Evolutionary conservation across 352 stramenopile genomes (phyloP).

Genomic region (Aphanomyces astaci): DNA sequence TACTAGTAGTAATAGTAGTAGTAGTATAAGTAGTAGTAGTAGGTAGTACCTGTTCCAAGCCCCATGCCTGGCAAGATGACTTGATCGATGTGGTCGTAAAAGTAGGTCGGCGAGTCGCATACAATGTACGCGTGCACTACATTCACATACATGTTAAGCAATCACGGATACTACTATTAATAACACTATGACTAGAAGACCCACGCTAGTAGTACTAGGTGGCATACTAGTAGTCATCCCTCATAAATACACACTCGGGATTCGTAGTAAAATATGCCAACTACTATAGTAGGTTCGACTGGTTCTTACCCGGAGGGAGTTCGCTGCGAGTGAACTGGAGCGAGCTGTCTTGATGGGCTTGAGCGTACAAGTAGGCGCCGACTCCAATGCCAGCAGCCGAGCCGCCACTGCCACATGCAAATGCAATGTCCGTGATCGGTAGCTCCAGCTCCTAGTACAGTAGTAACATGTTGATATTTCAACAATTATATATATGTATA

Average conservation of each 20-base stretch:
- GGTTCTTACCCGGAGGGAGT: slow-evolving; percentile 29
- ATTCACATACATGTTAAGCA: no score
- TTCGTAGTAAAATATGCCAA: no score
- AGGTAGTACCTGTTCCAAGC: slow-evolving; percentile 24
- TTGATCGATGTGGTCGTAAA: slow-evolving; percentile 70
- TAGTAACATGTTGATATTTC: no score
- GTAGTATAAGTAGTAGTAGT: neutral
- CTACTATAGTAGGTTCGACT: neutral
- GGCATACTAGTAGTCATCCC: no score
- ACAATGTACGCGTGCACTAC: slow-evolving; percentile 78
- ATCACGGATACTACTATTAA: no score
- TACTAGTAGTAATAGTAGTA: no score
- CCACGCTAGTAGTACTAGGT: no score
- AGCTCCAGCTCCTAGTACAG: slow-evolving; percentile 46
- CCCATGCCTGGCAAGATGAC: slow-evolving; percentile 69
- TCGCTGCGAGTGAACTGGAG: slow-evolving; percentile 35
- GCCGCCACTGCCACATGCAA: slow-evolving; percentile 75
- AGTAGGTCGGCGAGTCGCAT: slow-evolving; percentile 80
- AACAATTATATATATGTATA: no score
- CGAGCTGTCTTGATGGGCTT: slow-evolving; percentile 28
- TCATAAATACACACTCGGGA: no score
- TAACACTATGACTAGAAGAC: no score
- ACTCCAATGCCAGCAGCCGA: slow-evolving; percentile 69
- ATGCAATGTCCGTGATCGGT: slow-evolving; percentile 67
- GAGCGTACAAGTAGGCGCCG: slow-evolving; percentile 57